phyloP scores from a whole-genome alignment of 768 basidiomycete genomes.

The Strobilomyces dryophilus region DNA sequence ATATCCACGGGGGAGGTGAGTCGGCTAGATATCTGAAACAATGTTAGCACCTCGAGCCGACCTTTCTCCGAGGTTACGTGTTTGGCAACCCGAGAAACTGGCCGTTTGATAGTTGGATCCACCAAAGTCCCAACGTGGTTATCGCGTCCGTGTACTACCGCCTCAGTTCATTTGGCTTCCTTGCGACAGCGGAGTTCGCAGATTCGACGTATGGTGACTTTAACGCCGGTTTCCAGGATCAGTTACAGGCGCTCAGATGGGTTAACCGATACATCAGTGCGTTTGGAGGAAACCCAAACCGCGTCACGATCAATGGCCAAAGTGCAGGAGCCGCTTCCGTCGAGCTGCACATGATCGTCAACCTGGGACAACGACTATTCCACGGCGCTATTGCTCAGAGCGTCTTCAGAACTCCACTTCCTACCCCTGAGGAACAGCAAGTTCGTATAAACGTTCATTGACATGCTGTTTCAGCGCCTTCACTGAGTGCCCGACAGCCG shows the following conservation, averaged over 20 bases:
- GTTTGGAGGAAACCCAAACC: slow-evolving; percentile 38
- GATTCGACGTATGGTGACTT: slow-evolving; percentile 40
- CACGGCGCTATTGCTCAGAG: slow-evolving; percentile 59
- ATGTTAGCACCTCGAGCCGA: not conserved
- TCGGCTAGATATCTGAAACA: not conserved
- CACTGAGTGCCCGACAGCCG: slow-evolving; percentile 31
- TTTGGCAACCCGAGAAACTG: slow-evolving; percentile 61
- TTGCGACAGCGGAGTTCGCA: slow-evolving; percentile 45
- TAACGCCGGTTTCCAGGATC: slow-evolving; percentile 55
- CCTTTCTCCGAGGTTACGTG: slow-evolving; percentile 40
- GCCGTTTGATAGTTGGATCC: slow-evolving; percentile 64
- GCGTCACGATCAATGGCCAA: slow-evolving; percentile 53
- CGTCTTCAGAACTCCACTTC: slow-evolving; percentile 49
- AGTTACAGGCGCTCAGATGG: slow-evolving; percentile 40
- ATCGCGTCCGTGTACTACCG: slow-evolving; percentile 67
- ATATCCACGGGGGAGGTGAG: slow-evolving; percentile 38
- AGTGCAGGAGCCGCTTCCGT: slow-evolving; percentile 56
- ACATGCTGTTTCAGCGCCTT: not conserved
- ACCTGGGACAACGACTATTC: slow-evolving; percentile 40
- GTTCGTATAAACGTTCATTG: slow-evolving; percentile 30
- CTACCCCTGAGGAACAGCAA: slow-evolving; percentile 48
- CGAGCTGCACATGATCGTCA: slow-evolving; percentile 54
- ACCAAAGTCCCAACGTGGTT: slow-evolving; percentile 58
- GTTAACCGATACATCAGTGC: slow-evolving; percentile 34
- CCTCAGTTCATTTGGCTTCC: slow-evolving; percentile 60